Evolutionary conservation across 73 alveolate species (phyloP), one percentile per base, ranked within the genome.

Genomic region (Stentor roeselii): DNA sequence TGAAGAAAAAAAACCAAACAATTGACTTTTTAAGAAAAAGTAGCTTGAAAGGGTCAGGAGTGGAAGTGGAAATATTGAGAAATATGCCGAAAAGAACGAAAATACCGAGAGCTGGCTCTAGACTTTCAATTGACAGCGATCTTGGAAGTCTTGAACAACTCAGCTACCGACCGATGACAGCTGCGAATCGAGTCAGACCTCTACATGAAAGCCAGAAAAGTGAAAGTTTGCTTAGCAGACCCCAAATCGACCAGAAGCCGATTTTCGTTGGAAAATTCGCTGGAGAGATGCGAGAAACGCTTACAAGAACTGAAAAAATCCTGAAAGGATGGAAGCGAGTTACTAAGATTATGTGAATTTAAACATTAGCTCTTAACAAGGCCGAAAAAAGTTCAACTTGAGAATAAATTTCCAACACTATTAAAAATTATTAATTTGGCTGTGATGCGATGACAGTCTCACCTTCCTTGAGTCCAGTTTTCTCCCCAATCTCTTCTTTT

Each of bases 291-390:
- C n/a, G n/a, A n/a, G n/a, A n/a, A n/a, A n/a, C n/a, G n/a, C n/a
- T n/a, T n/a, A 50, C 67, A 50, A 50, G 21, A 50, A 50, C 67
- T 50, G 67, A 50, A 50, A 50, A 50, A 50, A 50, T 50, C 67
- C 67, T 50, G 6, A 50, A 50, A 50, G 67, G 30, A 11, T 50
- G 67, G 67, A 50, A 50, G 67, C 6, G 21, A 50, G 67, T 21
- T 50, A 11, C 6, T 50, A 50, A 50, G n/a, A n/a, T n/a, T n/a
- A n/a, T n/a, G n/a, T n/a, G n/a, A n/a, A n/a, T n/a, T n/a, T n/a
- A n/a, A n/a, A n/a, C n/a, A n/a, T n/a, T n/a, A n/a, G n/a, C n/a
- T n/a, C n/a, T n/a, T n/a, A n/a, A n/a, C n/a, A n/a, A n/a, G n/a
- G n/a, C n/a, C n/a, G n/a, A n/a, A n/a, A n/a, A n/a, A n/a, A n/a